These are phyloP conservation scores for Rhododendron ovatum DNA, from an alignment of 148 eudicot genomes.

Conservation along the genomic window DNA sequence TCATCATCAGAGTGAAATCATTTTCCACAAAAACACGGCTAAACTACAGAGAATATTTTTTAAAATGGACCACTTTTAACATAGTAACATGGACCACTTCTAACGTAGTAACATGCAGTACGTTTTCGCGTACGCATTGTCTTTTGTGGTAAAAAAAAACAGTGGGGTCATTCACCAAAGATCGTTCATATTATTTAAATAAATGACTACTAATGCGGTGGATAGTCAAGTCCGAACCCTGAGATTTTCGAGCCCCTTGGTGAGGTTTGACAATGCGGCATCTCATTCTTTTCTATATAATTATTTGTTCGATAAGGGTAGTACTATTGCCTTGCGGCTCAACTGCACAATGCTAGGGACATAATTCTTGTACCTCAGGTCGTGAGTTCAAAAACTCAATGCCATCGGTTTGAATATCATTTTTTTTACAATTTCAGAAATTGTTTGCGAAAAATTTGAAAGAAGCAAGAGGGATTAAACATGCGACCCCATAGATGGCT, in stretches of 20 bases:
- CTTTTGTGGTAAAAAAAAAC: not conserved
- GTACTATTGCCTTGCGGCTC: not conserved
- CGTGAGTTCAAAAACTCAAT: not conserved
- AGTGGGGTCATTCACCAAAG: not conserved
- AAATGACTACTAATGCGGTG: not conserved
- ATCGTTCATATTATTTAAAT: not conserved
- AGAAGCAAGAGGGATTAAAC: not conserved
- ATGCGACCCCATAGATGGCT: not conserved
- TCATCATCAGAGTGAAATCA: not conserved
- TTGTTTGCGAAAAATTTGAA: not conserved
- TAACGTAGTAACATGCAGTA: not conserved
- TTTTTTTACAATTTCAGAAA: not conserved
- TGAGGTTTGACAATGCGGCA: not conserved
- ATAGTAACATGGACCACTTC: not conserved
- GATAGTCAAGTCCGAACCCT: no score
- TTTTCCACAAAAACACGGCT: constrained; percentile 17
- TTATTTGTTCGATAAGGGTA: not conserved
- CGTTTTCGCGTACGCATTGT: not conserved
- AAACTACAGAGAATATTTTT: no score
- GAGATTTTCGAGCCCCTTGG: not conserved
- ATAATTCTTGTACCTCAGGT: no score
- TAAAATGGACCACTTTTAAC: not conserved
- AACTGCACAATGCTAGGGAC: not conserved
- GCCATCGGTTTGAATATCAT: not conserved
- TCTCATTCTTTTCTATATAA: not conserved